A percentile compares a stretch with the other conserved stretches of the same genome.
These are phyloP conservation scores for Thelonectria olida DNA, from an alignment of 2,329 filamentous ascomycete genomes.

Conservation along the genomic window DNA sequence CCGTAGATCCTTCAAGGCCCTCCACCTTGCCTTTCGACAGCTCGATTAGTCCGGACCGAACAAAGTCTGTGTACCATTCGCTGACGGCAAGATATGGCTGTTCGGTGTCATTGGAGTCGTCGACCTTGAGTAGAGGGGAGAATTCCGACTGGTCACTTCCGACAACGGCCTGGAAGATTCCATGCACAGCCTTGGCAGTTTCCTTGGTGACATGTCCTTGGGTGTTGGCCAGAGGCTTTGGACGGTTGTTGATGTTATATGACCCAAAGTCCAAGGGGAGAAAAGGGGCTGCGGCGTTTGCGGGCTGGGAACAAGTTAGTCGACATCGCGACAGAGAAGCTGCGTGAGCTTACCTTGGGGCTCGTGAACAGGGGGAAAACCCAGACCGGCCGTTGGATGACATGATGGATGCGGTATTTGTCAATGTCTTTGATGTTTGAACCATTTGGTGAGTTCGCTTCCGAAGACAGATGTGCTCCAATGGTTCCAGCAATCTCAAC, in stretches of 20 bases:
- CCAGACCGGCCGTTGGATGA: slow-evolving; percentile 77
- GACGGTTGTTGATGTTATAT: slow-evolving; percentile 74
- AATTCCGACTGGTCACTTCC: slow-evolving; percentile 65
- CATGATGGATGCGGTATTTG: slow-evolving; percentile 71
- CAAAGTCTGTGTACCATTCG: slow-evolving; percentile 78
- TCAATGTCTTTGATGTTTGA: slow-evolving; percentile 53
- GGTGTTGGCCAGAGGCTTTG: slow-evolving; percentile 66
- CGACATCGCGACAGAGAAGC: accelerated
- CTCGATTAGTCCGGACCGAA: slow-evolving; percentile 69
- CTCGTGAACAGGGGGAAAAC: slow-evolving; percentile 70
- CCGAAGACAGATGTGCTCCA: slow-evolving; percentile 75
- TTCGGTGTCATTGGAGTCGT: slow-evolving; percentile 51
- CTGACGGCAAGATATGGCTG: slow-evolving; percentile 75
- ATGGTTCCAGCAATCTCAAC: slow-evolving; percentile 79
- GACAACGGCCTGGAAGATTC: slow-evolving; percentile 56
- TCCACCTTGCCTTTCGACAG: slow-evolving; percentile 58
- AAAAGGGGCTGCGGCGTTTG: slow-evolving; percentile 65
- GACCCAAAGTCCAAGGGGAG: slow-evolving; percentile 77
- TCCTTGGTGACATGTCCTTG: slow-evolving; percentile 72
- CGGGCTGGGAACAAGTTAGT: slow-evolving; percentile 42
- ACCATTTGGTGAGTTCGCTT: slow-evolving; percentile 60
- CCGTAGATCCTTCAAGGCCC: slow-evolving; percentile 47
- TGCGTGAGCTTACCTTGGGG: slow-evolving; percentile 52
- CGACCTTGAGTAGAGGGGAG: slow-evolving; percentile 52
- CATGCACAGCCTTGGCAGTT: slow-evolving; percentile 63